Base-by-base conservation (phyloP, 2,329 filamentous ascomycete species). In the Colletotrichum zoysiae region DNA sequence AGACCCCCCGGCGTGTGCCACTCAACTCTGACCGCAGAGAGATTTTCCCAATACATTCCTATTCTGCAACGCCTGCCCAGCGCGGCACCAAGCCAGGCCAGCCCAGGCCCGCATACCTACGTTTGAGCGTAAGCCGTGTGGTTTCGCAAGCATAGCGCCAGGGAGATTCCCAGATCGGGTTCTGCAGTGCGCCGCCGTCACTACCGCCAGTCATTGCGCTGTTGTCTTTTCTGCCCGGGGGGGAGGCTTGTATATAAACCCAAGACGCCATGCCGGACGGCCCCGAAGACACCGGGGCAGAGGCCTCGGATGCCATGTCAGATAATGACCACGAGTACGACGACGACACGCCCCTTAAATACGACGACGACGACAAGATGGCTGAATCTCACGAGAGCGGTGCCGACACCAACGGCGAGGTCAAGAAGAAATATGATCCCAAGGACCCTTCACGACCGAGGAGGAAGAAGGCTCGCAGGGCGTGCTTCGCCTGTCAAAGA, bases 401-500 rank as follows among this genome's bases (percentile, higher is more conserved):
- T 51, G 81, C 82, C 76, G 83, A 86, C 74, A 83, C 86, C 74
- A 83, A 82, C 74, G 83, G 82, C 70, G 86, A 88, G 77, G 81
- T 84, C 70, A 90, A 90, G 83, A 93, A 92, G 83, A 92, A 91
- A 82, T 87, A 91, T 80, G 88, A 93, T 84, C 90, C 95, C 68
- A 98, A 98, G 82, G 96, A 99, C 81, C 95, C 95, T 68, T 87
- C 92, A 78, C 90, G 96, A 72, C 95, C 96, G 23, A 88, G 95
- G 76, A 90, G 96, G 78, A 99, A 98, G 87, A 99, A 99, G 88
- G 96, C 96, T 48, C 90, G 95, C 76, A 89, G 96, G 81, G 96
- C 96, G 70, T 99, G 96, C 83, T 97, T 93, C 88, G 95, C 96
- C 74, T 99, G 96, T 83, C 96, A 99, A 84, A 89, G 95, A 82